Evolutionary conservation across 495 filamentous ascomycete genomes (phyloP), one percentile per base, ranked within the genome.

Genomic region (Tuber melanosporum): DNA sequence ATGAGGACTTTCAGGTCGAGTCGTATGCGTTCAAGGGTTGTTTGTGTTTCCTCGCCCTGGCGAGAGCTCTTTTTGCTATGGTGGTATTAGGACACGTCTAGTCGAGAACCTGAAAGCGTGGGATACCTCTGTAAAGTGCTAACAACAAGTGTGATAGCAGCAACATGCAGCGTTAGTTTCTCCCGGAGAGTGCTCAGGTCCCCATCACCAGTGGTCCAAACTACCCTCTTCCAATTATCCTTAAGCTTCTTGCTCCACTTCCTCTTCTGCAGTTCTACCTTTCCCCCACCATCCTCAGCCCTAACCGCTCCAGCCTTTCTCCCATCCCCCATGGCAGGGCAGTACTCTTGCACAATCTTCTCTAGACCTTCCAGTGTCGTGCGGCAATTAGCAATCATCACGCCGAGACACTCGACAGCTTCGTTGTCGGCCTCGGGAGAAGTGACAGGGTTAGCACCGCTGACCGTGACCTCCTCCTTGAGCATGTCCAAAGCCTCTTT

Each of bases 401-500:
- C 49, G 36, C 43, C 36, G 15, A 73, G 44, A 39, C n/a, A n/a
- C 14, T n/a, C 45, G 10, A 22, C 52, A 57, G 52, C 52, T 57
- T 26, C 9, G 3, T 57, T 26, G 52, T 57, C 52, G 22, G 9
- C 52, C 10, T 26, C 52, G 22, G n/a, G n/a, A 19, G 45, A 32
- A 0, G 41, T 4, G 2, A 39, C 9, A 52, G 45, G 71, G 7
- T 45, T 46, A 32, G 6, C 32, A 20, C 43, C 20, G 71, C 44
- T 52, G 3, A 6, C n/a, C n/a, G 0, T 41, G 32, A 43, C 47
- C n/a, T 46, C 36, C 46, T 86, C 85, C 10, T 84, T 84, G 12
- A 86, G 82, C n/a, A 82, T 74, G 62, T 85, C 85, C 36, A 86
- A 81, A 0, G 82, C 77, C 45, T 82, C 85, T 69, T 83, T 83